phyloP scores from a whole-genome alignment of 345 rosid species.

The Pseudoturritis turrita region DNA sequence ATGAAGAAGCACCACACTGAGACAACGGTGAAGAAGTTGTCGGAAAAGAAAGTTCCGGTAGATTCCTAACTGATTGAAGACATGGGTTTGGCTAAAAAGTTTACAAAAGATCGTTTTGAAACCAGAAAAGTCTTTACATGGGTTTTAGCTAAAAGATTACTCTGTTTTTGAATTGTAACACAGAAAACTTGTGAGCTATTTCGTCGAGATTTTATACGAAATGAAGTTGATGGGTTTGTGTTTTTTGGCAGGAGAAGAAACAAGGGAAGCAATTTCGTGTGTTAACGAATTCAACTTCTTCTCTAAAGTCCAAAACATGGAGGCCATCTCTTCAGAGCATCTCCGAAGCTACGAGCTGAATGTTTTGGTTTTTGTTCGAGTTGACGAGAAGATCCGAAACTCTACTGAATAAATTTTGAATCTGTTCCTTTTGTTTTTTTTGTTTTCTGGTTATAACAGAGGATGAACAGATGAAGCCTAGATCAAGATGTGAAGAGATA shows the following conservation, averaged over 20 bases:
- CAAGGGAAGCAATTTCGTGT: conserved; percentile 43
- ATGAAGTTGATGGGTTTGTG: not conserved
- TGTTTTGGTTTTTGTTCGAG: conserved; percentile 4
- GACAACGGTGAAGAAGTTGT: conserved; percentile 23
- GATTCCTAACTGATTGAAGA: conserved; percentile 13
- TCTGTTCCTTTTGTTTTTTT: not conserved
- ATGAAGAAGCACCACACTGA: conserved; percentile 49
- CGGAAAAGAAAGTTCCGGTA: conserved; percentile 37
- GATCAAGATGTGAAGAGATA: conserved; percentile 12
- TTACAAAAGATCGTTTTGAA: not conserved
- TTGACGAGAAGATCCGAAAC: not conserved
- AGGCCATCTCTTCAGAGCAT: conserved; percentile 81
- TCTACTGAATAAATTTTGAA: conserved; percentile 1
- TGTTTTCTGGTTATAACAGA: not conserved
- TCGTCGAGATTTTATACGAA: not conserved
- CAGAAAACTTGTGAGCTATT: too few species aligned
- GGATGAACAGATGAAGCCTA: not conserved
- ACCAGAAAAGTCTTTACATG: not conserved
- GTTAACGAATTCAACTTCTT: conserved; percentile 34
- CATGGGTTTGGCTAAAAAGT: not conserved
- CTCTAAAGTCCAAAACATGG: conserved; percentile 60
- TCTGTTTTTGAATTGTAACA: not conserved
- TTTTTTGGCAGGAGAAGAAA: conserved; percentile 36
- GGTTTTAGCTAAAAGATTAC: conserved; percentile 9
- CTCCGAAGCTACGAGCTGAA: conserved; percentile 56